Evolutionary conservation across 805 yeast species (phyloP), one percentile per base, ranked within the genome.

Genomic region (Cyberlindnera galapagoensis): DNA sequence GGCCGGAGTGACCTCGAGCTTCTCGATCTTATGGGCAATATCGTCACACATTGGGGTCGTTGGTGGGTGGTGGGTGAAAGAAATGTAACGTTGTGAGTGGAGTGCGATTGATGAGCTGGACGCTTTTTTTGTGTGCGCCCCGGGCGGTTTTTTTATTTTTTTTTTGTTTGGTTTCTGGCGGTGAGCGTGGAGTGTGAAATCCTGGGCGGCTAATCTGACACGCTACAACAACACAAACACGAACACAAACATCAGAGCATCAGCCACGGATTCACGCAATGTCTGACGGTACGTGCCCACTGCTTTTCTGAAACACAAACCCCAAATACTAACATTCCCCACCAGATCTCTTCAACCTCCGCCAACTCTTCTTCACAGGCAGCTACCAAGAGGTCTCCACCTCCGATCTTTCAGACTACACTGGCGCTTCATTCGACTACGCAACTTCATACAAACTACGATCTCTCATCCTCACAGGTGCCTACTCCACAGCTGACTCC

Each of bases 351-450:
- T 77, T 66, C 54, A 65, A 64, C 12, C 54, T 77, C 17, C 67
- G 74, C 43, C 78, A 74, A 47, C 72, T 71, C 37, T 78, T 74
- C 57, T 77, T 69, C 54, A 71, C 80, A 9, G 75, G 77, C 30
- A 76, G 74, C 46, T 72, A 65, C 49, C 48, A 58, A 9, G 62
- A 66, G 44, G 73, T 71, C 3, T 45, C 60, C 28, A 50, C 59
- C 6, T 62, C 66, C 32, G 20, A 25, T 3, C 35, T 62, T 21
- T 63, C 57, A 6, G 69, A 60, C 31, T 66, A 63, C 40, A 54
- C 65, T 14, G 52, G 67, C 47, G 40, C 53, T 6, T 39, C 51
- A 18, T 46, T 42, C 26, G 51, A 49, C 34, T 36, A 52, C 22
- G 48, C 56, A 7, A 30, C 44, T 11, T 56, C 48, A 36, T 64